These are phyloP conservation scores for Penicillium riverlandense DNA, from an alignment of 495 filamentous ascomycete species.

Conservation along the genomic window DNA sequence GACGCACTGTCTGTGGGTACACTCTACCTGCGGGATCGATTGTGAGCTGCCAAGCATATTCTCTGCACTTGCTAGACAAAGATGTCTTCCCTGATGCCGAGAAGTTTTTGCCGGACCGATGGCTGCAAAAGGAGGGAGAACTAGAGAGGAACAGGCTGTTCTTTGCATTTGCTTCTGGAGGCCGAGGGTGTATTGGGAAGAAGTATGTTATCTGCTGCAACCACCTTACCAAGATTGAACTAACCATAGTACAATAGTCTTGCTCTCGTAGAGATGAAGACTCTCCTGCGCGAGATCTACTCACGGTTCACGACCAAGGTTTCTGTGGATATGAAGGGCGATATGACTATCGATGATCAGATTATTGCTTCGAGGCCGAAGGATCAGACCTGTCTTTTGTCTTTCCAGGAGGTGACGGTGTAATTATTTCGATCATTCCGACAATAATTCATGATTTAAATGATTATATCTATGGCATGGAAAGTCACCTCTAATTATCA, in stretches of 20 bases:
- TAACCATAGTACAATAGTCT: constrained; percentile 31
- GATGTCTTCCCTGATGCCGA: constrained; percentile 49
- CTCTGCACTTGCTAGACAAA: constrained; percentile 53
- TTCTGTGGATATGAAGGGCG: constrained; percentile 41
- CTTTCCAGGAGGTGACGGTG: too few species aligned
- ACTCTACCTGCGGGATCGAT: constrained; percentile 53
- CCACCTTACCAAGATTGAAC: too few species aligned
- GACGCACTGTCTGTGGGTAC: constrained; percentile 25
- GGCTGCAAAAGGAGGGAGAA: constrained; percentile 45
- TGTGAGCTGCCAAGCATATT: constrained; percentile 61
- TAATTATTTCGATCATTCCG: too few species aligned
- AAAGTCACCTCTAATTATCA: too few species aligned
- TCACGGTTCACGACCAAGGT: constrained; percentile 46
- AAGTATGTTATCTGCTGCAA: constrained; percentile 23
- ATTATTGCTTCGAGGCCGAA: constrained; percentile 51
- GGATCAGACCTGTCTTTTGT: constrained; percentile 38
- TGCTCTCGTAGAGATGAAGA: constrained; percentile 59
- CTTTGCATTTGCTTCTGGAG: constrained; percentile 38
- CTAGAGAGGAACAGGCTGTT: constrained; percentile 34
- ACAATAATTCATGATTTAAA: too few species aligned
- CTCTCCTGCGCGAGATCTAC: constrained; percentile 52
- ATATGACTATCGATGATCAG: constrained; percentile 52
- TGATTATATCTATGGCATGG: too few species aligned
- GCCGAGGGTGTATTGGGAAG: constrained; percentile 37
- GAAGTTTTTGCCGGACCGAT: constrained; percentile 54